Percentiles rank a stretch among this genome's conserved stretches.
phyloP scores from a whole-genome alignment of 352 stramenopile species.

The Peronospora belbahrii region DNA sequence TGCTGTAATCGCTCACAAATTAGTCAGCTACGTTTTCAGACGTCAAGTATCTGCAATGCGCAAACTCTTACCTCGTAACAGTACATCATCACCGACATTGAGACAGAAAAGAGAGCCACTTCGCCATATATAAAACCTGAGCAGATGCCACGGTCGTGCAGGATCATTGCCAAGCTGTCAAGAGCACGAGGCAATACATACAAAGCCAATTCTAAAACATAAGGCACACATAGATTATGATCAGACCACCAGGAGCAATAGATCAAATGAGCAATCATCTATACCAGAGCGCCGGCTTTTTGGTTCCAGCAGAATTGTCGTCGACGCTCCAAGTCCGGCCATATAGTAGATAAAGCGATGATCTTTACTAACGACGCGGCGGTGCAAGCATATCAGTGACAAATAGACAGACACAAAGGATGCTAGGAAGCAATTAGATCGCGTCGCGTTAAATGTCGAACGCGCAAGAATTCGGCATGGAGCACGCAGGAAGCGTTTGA shows the following conservation, averaged over 20 bases:
- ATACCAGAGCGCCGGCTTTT: conserved; percentile 74
- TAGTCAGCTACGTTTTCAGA: background rate
- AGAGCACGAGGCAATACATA: conserved; percentile 72
- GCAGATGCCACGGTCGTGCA: conserved; percentile 61
- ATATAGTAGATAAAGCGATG: conserved; percentile 76
- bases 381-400: conserved; percentile 54
- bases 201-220: conserved; percentile 53
- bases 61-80: conserved; percentile 61
- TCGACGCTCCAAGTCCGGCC: conserved; percentile 49
- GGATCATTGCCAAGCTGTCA: conserved; percentile 70
- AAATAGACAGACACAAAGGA: conserved; percentile 72
- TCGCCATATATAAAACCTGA: conserved; percentile 63
- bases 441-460: conserved; percentile 55
- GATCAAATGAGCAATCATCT: background rate
- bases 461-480: conserved; percentile 46
- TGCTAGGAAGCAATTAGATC: conserved; percentile 69
- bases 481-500: conserved; percentile 65
- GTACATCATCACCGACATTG: conserved; percentile 80
- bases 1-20: conserved; percentile 24
- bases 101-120: conserved; percentile 64
- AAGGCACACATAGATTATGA: conserved; percentile 1
- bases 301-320: conserved; percentile 67
- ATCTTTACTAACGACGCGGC: conserved; percentile 43
- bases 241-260: background rate
- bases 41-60: background rate